Evolutionary conservation across 2,329 filamentous ascomycete genomes (phyloP).

Genomic region (Sarocladium strictum): DNA sequence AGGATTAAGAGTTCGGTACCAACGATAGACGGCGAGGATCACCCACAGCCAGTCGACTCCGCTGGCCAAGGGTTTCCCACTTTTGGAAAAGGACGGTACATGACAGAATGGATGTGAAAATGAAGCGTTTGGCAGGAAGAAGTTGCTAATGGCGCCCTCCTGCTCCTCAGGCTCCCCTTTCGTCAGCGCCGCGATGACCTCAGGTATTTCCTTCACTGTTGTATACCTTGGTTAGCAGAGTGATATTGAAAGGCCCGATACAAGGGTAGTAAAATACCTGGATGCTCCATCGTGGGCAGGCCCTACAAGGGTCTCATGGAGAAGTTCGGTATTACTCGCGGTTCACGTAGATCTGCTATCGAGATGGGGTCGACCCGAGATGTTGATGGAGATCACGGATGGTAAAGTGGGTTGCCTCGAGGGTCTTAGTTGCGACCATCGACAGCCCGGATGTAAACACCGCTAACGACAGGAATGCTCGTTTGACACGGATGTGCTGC

Average conservation of each 20-base stretch:
- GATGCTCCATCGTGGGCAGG: not conserved
- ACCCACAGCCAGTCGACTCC: constrained; percentile 57
- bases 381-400: not conserved
- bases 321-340: not conserved
- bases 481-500: no score
- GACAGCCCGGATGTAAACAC: not conserved
- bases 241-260: not conserved
- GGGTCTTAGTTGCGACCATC: not conserved
- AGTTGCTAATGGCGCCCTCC: constrained; percentile 57
- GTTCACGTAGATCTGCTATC: not conserved
- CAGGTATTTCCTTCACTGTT: constrained; percentile 52
- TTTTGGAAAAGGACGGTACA: constrained; percentile 48
- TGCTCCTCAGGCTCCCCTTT: constrained; percentile 63
- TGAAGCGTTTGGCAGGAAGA: constrained; percentile 65
- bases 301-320: not conserved
- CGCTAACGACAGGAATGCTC: not conserved
- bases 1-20: constrained; percentile 81
- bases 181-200: constrained; percentile 62
- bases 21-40: constrained; percentile 66
- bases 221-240: not conserved
- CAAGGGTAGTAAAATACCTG: not conserved
- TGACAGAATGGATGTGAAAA: constrained; percentile 77
- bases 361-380: not conserved
- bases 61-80: constrained; percentile 33
- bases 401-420: not conserved